These are phyloP conservation scores for Brassica napus DNA, from an alignment of 345 rosid genomes.

Conservation along the genomic window DNA sequence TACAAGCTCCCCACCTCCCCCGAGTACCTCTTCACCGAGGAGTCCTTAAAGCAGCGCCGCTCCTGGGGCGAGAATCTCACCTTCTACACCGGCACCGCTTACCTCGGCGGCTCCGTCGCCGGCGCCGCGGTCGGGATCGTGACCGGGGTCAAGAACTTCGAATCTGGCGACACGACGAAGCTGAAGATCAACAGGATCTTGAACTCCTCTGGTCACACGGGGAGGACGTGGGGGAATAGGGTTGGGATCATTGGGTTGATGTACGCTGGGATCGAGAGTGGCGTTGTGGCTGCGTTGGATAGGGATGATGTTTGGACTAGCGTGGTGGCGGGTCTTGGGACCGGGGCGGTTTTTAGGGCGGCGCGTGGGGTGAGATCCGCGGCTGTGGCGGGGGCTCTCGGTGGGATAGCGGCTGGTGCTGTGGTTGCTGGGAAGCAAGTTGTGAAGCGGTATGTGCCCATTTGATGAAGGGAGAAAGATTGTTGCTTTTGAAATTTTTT, in stretches of 20 bases:
- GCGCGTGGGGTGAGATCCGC: constrained; percentile 93
- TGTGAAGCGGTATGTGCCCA: constrained; percentile 76
- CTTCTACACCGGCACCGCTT: constrained; percentile 85
- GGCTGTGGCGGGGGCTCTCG: constrained; percentile 94
- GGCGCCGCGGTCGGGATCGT: constrained; percentile 62
- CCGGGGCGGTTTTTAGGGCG: constrained; percentile 85
- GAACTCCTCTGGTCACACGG: constrained; percentile 74
- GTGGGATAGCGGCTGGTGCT: constrained; percentile 79
- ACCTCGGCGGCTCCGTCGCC: constrained; percentile 62
- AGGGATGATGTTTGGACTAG: constrained; percentile 91
- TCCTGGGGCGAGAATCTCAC: constrained; percentile 98
- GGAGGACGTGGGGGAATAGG: constrained; percentile 81
- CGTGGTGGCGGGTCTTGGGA: constrained; percentile 86
- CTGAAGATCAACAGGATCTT: constrained; percentile 76
- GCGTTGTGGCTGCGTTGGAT: constrained; percentile 58
- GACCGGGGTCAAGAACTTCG: constrained; percentile 65
- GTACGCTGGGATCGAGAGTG: constrained; percentile 82
- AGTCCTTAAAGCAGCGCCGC: constrained; percentile 82
- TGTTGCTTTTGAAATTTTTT: constrained; percentile 33
- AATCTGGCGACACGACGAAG: constrained; percentile 76
- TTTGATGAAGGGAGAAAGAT: constrained; percentile 39
- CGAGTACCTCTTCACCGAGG: constrained; percentile 89
- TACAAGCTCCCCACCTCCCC: constrained; percentile 92
- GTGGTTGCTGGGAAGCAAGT: constrained; percentile 79
- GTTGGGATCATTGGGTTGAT: constrained; percentile 76